A percentile compares a stretch with the other conserved stretches of the same genome.
phyloP scores from a whole-genome alignment of 2,329 filamentous ascomycete genomes.

The Alternaria sp. region DNA sequence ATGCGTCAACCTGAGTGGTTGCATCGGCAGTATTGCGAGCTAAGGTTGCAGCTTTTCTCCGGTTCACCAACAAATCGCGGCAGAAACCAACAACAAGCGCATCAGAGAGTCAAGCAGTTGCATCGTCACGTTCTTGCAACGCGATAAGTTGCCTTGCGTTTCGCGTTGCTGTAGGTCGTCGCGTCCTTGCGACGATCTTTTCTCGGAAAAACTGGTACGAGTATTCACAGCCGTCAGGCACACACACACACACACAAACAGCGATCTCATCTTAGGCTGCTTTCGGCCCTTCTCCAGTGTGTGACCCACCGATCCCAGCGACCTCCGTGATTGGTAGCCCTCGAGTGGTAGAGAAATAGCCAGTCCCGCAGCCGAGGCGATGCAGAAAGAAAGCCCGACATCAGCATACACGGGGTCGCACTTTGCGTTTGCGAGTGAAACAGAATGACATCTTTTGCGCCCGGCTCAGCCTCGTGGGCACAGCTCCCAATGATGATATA shows the following conservation, averaged over 20 bases:
- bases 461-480: conserved; percentile 12
- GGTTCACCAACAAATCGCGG: conserved; percentile 6
- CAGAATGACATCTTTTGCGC: conserved; percentile 15
- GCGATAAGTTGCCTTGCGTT: conserved; percentile 29
- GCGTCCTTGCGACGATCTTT: conserved; percentile 34
- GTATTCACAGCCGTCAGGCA: conserved; percentile 27
- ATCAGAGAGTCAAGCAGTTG: conserved; percentile 9
- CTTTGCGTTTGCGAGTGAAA: conserved; percentile 20
- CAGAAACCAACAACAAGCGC: conserved; percentile 9
- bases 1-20: conserved; percentile 8
- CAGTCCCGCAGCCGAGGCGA: conserved; percentile 14
- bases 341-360: conserved; percentile 15
- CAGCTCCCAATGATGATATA: background rate
- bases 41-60: conserved; percentile 6
- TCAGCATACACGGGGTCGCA: conserved; percentile 2
- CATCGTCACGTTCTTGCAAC: conserved; percentile 13
- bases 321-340: conserved; percentile 18
- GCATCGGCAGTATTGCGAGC: conserved; percentile 16
- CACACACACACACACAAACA: too few relatives aligned
- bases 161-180: conserved; percentile 36
- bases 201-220: conserved; percentile 8
- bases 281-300: conserved; percentile 27
- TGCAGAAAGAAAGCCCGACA: conserved; percentile 23
- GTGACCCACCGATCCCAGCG: conserved; percentile 13
- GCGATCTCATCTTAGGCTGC: conserved; percentile 20